Evolutionary conservation across 2,329 filamentous ascomycete species (phyloP), one percentile per base, ranked within the genome.

Genomic region (Cadophora luteo-olivacea): DNA sequence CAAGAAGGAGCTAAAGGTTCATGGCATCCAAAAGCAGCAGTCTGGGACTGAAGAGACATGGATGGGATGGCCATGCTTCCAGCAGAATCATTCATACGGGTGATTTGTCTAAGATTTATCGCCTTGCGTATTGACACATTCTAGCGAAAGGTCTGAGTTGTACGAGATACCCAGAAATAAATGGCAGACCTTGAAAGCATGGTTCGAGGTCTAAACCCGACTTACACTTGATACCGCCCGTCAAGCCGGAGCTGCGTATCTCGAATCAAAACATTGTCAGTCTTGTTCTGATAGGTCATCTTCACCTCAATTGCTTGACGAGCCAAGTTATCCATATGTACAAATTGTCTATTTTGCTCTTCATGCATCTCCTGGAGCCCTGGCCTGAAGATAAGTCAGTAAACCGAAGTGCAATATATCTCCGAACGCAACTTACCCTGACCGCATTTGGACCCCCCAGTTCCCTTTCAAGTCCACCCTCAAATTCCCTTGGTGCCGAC

Each of bases 391-490:
- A 29, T 9, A 16, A 45, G 65, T 77, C 65, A 77, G 69, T 62
- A 24, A 24, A 22, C 25, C 38, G 32, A 29, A 29, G 14, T 60
- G 66, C 55, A 48, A 25, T 12, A 25, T 24, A 45, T 38, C 36
- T 61, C 24, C 36, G 51, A 67, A 8, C 16, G 25, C 33, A 49
- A 85, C 91, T 81, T 82, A 93, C 92, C 81, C 86, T 84, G 64
- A 89, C 70, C 67, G 90, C 90, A 75, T 87, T 86, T 33, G 87
- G 79, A 11, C 92, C 92, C 69, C 92, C 92, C 69, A 96, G 82
- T 78, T 95, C 92, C 76, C 86, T 85, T 80, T 93, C 87, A 72
- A 96, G 79, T 25, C 92, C 92, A 72, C 85, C 89, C 76, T 90
- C 88, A 76, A 90, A 96, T 74, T 91, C 89, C 69, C 89, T 86